Percentiles rank a stretch among this genome's conserved stretches.
phyloP scores from a whole-genome alignment of 805 yeast species.

The Lipomyces mesembrius region DNA sequence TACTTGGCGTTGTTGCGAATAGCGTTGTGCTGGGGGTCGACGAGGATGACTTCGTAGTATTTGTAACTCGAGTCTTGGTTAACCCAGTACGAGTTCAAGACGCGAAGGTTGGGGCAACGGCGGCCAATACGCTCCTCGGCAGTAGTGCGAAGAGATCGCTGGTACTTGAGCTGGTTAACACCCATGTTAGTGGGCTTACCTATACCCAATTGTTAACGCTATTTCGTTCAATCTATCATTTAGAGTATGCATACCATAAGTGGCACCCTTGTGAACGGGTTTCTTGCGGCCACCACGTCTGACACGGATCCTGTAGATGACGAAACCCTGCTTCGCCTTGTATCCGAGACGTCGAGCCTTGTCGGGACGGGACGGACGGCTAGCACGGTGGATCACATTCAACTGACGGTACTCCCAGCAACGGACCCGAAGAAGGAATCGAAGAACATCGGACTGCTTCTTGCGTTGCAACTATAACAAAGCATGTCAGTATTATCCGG shows the following conservation, averaged over 20 bases:
- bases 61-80: slow-evolving; percentile 99
- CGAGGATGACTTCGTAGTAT: slow-evolving; percentile 94
- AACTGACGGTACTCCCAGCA: slow-evolving; percentile 99
- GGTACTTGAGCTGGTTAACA: slow-evolving; percentile 98
- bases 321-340: slow-evolving; percentile 99
- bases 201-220: background rate
- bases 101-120: slow-evolving; percentile 98
- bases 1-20: slow-evolving; percentile 97
- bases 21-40: slow-evolving; percentile 98
- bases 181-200: slow-evolving; percentile 99
- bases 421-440: slow-evolving; percentile 99
- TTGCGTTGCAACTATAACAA: slow-evolving; percentile 76
- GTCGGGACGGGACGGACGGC: slow-evolving; percentile 99
- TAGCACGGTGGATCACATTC: slow-evolving; percentile 97
- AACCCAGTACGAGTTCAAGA: slow-evolving; percentile 99
- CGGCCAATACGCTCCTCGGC: slow-evolving; percentile 99
- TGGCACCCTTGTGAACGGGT: slow-evolving; percentile 99
- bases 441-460: slow-evolving; percentile 99
- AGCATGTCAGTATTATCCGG: background rate
- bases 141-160: slow-evolving; percentile 94
- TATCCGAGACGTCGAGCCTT: slow-evolving; percentile 99
- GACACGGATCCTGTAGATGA: slow-evolving; percentile 97
- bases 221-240: background rate
- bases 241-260: slow-evolving; percentile 70
- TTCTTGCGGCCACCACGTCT: slow-evolving; percentile 99